A percentile compares a stretch with the other conserved stretches of the same genome.
These are phyloP conservation scores for Myxozyma vanderwaltii DNA, from an alignment of 805 yeast species.

Conservation along the genomic window DNA sequence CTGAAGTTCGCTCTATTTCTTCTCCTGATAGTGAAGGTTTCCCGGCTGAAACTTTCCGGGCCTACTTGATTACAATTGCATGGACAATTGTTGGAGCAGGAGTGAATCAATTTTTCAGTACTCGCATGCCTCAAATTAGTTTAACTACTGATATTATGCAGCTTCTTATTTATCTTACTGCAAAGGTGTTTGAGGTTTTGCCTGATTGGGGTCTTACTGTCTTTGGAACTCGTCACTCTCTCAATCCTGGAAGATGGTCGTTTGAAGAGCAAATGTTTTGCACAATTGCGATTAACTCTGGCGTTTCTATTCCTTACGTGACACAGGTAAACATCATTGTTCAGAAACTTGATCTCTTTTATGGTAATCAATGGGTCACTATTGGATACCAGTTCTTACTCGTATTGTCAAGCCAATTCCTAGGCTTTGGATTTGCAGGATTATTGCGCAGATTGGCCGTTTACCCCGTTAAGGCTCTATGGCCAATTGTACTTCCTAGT, in stretches of 20 bases:
- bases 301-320: slow-evolving; percentile 17
- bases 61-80: slow-evolving; percentile 50
- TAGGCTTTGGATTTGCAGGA: slow-evolving; percentile 73
- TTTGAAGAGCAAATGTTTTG: slow-evolving; percentile 68
- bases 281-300: slow-evolving; percentile 43
- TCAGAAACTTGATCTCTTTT: slow-evolving; percentile 37
- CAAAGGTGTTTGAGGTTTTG: slow-evolving; percentile 49
- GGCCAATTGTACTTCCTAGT: slow-evolving; percentile 70
- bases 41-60: slow-evolving; percentile 57
- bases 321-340: slow-evolving; percentile 41
- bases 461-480: slow-evolving; percentile 64
- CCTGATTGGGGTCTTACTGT: slow-evolving; percentile 52
- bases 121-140: slow-evolving; percentile 57
- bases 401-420: slow-evolving; percentile 58
- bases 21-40: slow-evolving; percentile 48
- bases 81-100: slow-evolving; percentile 36
- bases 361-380: slow-evolving; percentile 27
- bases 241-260: slow-evolving; percentile 67
- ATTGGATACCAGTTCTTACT: slow-evolving; percentile 57
- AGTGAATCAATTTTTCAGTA: slow-evolving; percentile 50
- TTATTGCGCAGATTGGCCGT: slow-evolving; percentile 60
- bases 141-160: slow-evolving; percentile 58
- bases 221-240: slow-evolving; percentile 39
- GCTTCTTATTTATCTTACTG: slow-evolving; percentile 62
- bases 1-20: slow-evolving; percentile 67